A percentile compares a stretch with the other conserved stretches of the same genome.
Evolutionary conservation across 2,329 filamentous ascomycete genomes (phyloP).

Genomic region (Rutstroemia sp.): DNA sequence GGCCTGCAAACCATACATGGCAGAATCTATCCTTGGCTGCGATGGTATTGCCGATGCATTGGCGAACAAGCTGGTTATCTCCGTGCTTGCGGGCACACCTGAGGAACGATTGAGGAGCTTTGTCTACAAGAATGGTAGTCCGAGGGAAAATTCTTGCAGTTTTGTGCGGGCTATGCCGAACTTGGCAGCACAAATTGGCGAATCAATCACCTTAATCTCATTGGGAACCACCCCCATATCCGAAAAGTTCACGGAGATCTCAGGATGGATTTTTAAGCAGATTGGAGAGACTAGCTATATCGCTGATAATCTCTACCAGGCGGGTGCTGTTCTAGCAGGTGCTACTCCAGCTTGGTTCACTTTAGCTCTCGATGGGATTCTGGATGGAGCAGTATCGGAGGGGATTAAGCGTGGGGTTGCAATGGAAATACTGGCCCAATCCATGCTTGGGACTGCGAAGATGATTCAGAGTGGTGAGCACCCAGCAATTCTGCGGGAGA

Average conservation of each 20-base stretch:
- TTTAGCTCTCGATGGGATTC: slow-evolving; percentile 5
- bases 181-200: slow-evolving; percentile 6
- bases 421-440: slow-evolving; percentile 4
- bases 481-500: slow-evolving; percentile 6
- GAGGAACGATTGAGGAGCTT: not conserved
- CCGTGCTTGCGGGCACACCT: slow-evolving; percentile 5
- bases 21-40: slow-evolving; percentile 3
- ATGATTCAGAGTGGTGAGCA: slow-evolving; percentile 9
- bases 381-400: slow-evolving; percentile 7
- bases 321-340: slow-evolving; percentile 5
- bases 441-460: slow-evolving; percentile 8
- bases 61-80: slow-evolving; percentile 8
- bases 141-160: not conserved
- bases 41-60: slow-evolving; percentile 5
- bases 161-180: slow-evolving; percentile 7
- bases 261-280: slow-evolving; percentile 5
- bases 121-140: not conserved
- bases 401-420: slow-evolving; percentile 4
- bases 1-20: slow-evolving; percentile 10
- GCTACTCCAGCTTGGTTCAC: slow-evolving; percentile 8
- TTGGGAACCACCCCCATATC: not conserved
- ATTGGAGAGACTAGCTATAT: slow-evolving; percentile 5
- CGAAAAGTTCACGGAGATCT: not conserved
- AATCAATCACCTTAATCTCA: slow-evolving; percentile 5
- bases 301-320: slow-evolving; percentile 4